Evolutionary conservation across 202 grass and related monocot genomes (phyloP), one percentile per base, ranked within the genome.

Genomic region (Zoysia matrella): DNA sequence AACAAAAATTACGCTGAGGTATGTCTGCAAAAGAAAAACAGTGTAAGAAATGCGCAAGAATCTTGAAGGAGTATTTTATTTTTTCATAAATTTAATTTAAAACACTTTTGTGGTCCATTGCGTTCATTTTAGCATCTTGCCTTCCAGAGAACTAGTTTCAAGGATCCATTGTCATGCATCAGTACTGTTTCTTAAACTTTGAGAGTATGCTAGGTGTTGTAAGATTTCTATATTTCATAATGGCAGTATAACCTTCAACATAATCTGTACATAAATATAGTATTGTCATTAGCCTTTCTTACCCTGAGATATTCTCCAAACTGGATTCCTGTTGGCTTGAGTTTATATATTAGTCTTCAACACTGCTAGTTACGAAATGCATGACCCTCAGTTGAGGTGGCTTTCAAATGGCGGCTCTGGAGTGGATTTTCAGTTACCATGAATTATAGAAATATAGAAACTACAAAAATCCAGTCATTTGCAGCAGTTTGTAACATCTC

Each of bases 111-210:
- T 53, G 41, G 58, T 71, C 48, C 56, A 7, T 78, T 22, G 47
- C 48, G 12, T 46, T 64, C 18, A 78, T 47, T 71, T 79, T 63
- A 69, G 15, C n/a, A 45, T 58, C 41, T 80, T 15, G 40, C 47
- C 73, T 81, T 67, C 54, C 52, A 65, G 46, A 62, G 65, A 47
- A 53, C 2, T 75, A 47, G 55, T 64, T 39, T 69, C 61, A 75
- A 53, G 22, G 6, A 74, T 86, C 63, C 81, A 5, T 13, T 75
- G 45, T 61, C 55, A 75, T 62, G 56, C 73, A 61, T 48, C n/a
- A 8, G 45, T 49, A 49, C 3, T 49, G 16, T 62, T 62, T 11
- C n/a, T 49, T 7, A 16, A 49, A 5, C 8, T 48, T 30, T 30
- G 22, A 30, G 22, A 30, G 22, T 30, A 3, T 11, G 45, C 1